Conservation (phyloP, 1,284 basidiomycete genomes). For the Peniophora sp. region DNA sequence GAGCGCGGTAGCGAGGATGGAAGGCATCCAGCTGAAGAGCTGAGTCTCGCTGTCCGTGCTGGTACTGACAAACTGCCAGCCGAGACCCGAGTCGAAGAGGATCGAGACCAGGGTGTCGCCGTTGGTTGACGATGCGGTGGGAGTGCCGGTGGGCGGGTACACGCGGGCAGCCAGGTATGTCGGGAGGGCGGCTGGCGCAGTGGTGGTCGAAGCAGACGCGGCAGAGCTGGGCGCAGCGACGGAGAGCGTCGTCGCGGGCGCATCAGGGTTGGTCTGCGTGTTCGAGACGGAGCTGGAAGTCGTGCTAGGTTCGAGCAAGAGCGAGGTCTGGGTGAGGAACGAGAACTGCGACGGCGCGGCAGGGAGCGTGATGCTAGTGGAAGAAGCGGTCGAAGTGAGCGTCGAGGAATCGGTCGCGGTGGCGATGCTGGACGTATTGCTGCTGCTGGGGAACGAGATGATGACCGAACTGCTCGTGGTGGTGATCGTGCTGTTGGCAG, state of each 20-base stretch:
- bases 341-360: slow-evolving; percentile 19
- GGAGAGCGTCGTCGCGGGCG: slow-evolving; percentile 34
- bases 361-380: slow-evolving; percentile 13
- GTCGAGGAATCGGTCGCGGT: slow-evolving; percentile 2
- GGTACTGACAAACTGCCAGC: slow-evolving; percentile 57
- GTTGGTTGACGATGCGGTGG: slow-evolving; percentile 19
- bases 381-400: slow-evolving; percentile 5
- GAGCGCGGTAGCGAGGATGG: slow-evolving; percentile 42
- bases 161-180: slow-evolving; percentile 52
- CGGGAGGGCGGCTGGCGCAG: slow-evolving; percentile 37
- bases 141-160: slow-evolving; percentile 31
- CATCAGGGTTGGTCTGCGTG: slow-evolving; percentile 41
- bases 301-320: slow-evolving; percentile 38
- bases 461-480: slow-evolving; percentile 23
- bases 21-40: slow-evolving; percentile 54
- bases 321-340: slow-evolving; percentile 32
- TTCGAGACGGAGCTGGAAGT: slow-evolving; percentile 13
- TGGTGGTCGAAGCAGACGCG: slow-evolving; percentile 23
- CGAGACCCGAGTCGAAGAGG: slow-evolving; percentile 46
- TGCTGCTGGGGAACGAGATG: neutral
- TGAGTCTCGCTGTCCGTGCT: slow-evolving; percentile 44
- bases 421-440: slow-evolving; percentile 2
- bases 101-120: slow-evolving; percentile 45
- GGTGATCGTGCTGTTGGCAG: neutral
- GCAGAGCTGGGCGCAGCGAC: slow-evolving; percentile 13